These are phyloP conservation scores for Pseudogymnoascus sp. DNA, from an alignment of 2,329 filamentous ascomycete genomes.

Conservation along the genomic window DNA sequence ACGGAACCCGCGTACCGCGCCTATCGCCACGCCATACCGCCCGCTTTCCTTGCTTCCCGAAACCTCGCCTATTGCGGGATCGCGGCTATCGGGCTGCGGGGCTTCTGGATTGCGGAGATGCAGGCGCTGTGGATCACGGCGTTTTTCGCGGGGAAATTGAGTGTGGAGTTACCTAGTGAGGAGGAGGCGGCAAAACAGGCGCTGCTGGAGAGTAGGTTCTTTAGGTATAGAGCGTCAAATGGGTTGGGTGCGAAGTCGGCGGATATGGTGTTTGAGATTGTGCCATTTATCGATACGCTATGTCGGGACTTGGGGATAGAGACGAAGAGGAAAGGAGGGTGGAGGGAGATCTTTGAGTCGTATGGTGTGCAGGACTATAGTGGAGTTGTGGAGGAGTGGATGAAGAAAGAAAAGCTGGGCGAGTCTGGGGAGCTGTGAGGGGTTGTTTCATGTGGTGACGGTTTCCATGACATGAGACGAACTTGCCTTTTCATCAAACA, in stretches of 20 bases:
- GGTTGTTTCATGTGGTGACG: neutral
- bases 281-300: constrained; percentile 65
- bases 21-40: constrained; percentile 39
- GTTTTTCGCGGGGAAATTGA: constrained; percentile 49
- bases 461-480: neutral
- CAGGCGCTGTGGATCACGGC: constrained; percentile 56
- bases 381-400: constrained; percentile 37
- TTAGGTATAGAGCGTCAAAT: constrained; percentile 58
- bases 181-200: constrained; percentile 43
- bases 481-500: neutral
- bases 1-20: constrained; percentile 31
- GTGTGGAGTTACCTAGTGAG: constrained; percentile 16
- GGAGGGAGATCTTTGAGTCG: constrained; percentile 31
- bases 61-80: constrained; percentile 40
- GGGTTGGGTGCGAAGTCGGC: constrained; percentile 56
- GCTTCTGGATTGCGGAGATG: constrained; percentile 34
- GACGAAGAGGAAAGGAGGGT: constrained; percentile 45
- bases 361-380: constrained; percentile 39
- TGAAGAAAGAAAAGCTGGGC: constrained; percentile 11
- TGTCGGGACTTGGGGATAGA: constrained; percentile 56
- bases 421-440: neutral
- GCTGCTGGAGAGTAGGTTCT: constrained; percentile 59
- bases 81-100: constrained; percentile 35
- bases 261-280: constrained; percentile 66
- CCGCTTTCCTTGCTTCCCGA: constrained; percentile 32